Evolutionary conservation across 495 filamentous ascomycete genomes (phyloP), one percentile per base, ranked within the genome.

Genomic region (Talaromyces thailandensis): DNA sequence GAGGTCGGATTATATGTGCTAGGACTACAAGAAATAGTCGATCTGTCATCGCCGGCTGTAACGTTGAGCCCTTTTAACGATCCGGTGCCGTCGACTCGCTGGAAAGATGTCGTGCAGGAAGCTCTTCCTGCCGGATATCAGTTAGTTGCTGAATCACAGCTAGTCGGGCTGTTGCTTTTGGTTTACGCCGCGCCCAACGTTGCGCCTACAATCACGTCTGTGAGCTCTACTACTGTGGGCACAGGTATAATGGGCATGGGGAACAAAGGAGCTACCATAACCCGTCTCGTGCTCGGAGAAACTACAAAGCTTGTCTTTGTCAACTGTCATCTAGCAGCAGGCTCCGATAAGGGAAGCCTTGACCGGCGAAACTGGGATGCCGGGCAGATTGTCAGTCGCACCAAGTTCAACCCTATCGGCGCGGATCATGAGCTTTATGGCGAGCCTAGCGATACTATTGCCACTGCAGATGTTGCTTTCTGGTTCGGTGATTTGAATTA

Each of bases 401-500:
- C 90, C 12, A 84, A 79, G 61, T 98, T 98, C 69, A 81, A 87
- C 5, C 84, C 90, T 1, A 80, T 93, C 18, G 77, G 77, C 48
- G 75, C 85, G 58, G 79, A 81, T 3, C 80, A 82, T 9, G 77
- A 73, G 2, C 63, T 79, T n/a, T 68, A 72, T 21, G 77, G 81
- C 48, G 76, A 76, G 1, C 70, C 70, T 26, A 76, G 75, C 11
- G 91, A 96, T 64, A 76, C 74, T n/a, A 87, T 99, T 63, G 92
- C 91, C 1, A 87, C 92, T 53, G 92, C 93, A 64, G 94, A 98
- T 70, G 93, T 96, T 73, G 82, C 87, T 1, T 96, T 98, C 66
- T 97, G 93, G 91, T 92, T 96, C 70, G 95, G 95, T 23, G 95
- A 99, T 73, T 80, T 99, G 8, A 99, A 99, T 72, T 99, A 96